Evolutionary conservation across 1,284 basidiomycete species (phyloP), one percentile per base, ranked within the genome.

Genomic region (Boletus sp.): DNA sequence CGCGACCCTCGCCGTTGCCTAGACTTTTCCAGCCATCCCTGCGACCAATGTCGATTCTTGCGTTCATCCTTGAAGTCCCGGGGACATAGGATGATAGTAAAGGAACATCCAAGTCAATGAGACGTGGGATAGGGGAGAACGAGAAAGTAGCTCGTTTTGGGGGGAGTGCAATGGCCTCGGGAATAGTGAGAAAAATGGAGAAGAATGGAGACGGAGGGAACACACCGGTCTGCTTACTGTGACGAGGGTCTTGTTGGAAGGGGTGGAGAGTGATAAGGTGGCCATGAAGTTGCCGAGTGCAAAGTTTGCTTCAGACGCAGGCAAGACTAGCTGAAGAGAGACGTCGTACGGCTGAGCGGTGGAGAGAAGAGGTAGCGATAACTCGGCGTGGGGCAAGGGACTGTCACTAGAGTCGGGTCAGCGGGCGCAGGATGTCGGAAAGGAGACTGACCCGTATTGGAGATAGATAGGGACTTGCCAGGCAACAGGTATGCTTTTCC

Each of bases 271-370:
- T 0, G 74, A 78, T 26, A 91, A 62, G 30, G 72, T 75, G 7
- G 78, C 70, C 87, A 91, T 91, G 64, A 91, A 91, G 64, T 91
- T 91, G 23, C 87, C 87, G 1, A 91, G 75, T 4, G 72, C 81
- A 56, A 77, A 70, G 67, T 88, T 91, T 14, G 80, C 65, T 49
- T 81, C 77, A n/a, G 75, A 76, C 1, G 78, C 71, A 12, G 88
- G 88, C 3, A 91, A 70, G 17, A 69, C 64, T n/a, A 91, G 70
- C 45, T 80, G 76, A 12, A 89, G 67, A 33, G 78, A 80, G 42
- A 91, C 71, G 54, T 88, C 80, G 48, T 90, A 91, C 8, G 77
- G 76, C 52, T 90, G 88, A 32, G 74, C 67, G 16, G 77, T 57
- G 41, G 74, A 72, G 22, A 90, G 68, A 12, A 63, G 46, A 5